Percentiles rank a stretch among this genome's conserved stretches.
Evolutionary conservation across 192 early-diverging fungal species (phyloP).

Genomic region (Backusella tuberculispora): DNA sequence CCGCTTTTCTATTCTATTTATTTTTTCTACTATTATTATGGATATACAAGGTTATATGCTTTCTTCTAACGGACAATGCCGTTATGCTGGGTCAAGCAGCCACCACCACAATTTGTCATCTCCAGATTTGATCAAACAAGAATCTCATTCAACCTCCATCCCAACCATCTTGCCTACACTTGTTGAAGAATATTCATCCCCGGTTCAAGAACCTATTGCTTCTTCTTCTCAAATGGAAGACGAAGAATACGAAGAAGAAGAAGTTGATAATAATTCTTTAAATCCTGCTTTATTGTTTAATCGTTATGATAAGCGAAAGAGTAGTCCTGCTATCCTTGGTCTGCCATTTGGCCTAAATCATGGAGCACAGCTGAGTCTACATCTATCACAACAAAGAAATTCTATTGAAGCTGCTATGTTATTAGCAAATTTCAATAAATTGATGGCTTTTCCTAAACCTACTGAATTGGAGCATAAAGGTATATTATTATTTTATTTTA

Average conservation of each 20-base stretch:
- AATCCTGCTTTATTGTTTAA: constrained; percentile 31
- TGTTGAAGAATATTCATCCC: neutral
- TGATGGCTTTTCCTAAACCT: constrained; percentile 22
- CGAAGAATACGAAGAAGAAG: neutral
- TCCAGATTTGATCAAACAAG: neutral
- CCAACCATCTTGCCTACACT: constrained; percentile 18
- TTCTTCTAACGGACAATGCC: neutral
- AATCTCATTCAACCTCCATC: constrained; percentile 8
- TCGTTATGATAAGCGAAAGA: constrained; percentile 41
- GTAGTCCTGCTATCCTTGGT: constrained; percentile 41
- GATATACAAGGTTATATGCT: constrained; percentile 33
- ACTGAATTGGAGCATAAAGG: constrained; percentile 20
- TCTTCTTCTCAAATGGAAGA: neutral
- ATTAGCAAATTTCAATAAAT: constrained; percentile 37
- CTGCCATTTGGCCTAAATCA: constrained; percentile 28
- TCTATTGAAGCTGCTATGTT: constrained; percentile 48
- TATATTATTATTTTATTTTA: neutral
- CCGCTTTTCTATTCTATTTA: neutral
- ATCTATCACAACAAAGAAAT: constrained; percentile 40
- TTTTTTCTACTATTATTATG: constrained; percentile 1
- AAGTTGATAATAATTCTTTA: neutral
- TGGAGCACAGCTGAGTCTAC: constrained; percentile 29
- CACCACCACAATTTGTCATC: neutral
- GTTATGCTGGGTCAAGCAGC: constrained; percentile 15
- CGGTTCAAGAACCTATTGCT: neutral